These are phyloP conservation scores for Solanum corneliomulleri DNA, from an alignment of 257 asterid genomes.

Conservation along the genomic window DNA sequence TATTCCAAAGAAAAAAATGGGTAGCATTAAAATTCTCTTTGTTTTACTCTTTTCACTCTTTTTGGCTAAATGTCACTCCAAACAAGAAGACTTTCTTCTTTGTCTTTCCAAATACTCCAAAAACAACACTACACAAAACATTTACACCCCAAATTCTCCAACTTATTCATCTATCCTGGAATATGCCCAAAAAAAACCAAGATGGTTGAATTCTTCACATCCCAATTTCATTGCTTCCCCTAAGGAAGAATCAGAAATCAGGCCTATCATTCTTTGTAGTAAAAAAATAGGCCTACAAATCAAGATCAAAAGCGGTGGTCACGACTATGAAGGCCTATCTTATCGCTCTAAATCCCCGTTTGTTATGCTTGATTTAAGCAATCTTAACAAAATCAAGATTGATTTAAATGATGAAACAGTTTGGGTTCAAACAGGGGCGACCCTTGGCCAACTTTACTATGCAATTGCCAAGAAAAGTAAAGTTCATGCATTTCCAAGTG, in stretches of 20 bases:
- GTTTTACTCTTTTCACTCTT: not conserved
- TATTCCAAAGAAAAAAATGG: not conserved
- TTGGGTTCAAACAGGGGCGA: slow-evolving; percentile 8
- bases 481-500: slow-evolving; percentile 2
- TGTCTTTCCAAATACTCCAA: not conserved
- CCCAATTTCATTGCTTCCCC: not conserved
- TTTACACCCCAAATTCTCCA: not conserved
- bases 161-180: not conserved
- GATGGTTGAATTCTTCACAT: not conserved
- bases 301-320: not conserved
- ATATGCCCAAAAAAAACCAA: not conserved
- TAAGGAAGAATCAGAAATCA: not conserved
- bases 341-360: not conserved
- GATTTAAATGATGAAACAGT: not conserved
- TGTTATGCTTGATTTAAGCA: not conserved
- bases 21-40: not conserved
- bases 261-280: not conserved
- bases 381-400: not conserved
- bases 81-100: not conserved
- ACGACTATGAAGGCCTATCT: not conserved
- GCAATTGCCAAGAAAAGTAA: not conserved
- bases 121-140: not conserved
- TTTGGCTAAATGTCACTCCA: not conserved
- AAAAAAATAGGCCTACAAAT: not conserved
- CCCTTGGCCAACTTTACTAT: slow-evolving; percentile 2